Evolutionary conservation across 176 grass and related monocot genomes (phyloP), one percentile per base, ranked within the genome.

Genomic region (Carex scoparia): DNA sequence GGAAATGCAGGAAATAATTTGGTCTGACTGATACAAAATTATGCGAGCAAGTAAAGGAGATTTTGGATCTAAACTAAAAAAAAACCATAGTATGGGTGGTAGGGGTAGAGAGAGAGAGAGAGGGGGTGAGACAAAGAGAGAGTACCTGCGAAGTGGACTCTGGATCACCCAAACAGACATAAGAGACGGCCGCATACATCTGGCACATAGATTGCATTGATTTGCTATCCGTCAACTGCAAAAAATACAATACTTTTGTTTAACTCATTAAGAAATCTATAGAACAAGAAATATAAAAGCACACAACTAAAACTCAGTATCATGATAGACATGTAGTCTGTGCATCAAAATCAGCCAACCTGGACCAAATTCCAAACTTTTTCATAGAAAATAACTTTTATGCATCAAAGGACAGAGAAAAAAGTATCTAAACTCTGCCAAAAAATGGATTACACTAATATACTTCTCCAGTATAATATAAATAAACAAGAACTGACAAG

Each of bases 141-240:
- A 88, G 31, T 53, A 98, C 95, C 91, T 94, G 88, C 54, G 95
- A 93, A 87, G 91, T 93, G 7, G 95, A 94, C 70, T 98, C 95
- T 16, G 93, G 91, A n/a, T 95, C 91, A 81, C 92, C 95, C 85
- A 85, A 90, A 84, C 95, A 98, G 19, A 98, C 88, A 85, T 90
- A 89, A 76, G 95, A 98, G 54, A 98, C 95, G 79, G 95, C 93
- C 65, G 95, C 89, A 90, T 98, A 98, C 61, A 93, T 91, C 91
- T 98, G 86, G 83, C 93, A 98, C 91, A 98, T 94, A 16, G 95
- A 94, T 94, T 94, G 95, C 85, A 89, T 91, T 57, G 93, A 98
- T 90, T 85, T 94, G 83, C 81, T 92, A 75, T 98, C 95, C 38
- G 95, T 92, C 77, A 94, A 91, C 95, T 98, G 89, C 84, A 79